Base-by-base conservation (phyloP, 257 asterid species). In the Solanum virginianum region DNA sequence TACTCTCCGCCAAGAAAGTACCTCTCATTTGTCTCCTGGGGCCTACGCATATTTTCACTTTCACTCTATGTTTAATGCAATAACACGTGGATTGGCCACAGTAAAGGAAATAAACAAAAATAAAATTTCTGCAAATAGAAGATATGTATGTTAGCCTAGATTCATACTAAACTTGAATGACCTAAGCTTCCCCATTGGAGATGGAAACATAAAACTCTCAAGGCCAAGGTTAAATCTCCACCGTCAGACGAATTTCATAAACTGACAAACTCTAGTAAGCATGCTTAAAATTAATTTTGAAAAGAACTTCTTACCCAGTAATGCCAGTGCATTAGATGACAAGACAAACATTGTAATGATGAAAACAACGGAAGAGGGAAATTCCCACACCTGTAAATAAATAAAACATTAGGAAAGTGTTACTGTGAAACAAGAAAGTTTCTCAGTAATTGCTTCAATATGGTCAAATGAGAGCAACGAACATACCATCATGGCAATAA, bases 241-340 rank as follows among this genome's bases (percentile, higher is more conserved):
- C 43, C 15, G 57, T 51, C 16, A 16, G 57, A 57, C 14, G 10
- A 62, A 82, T 29, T 47, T 80, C 24, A 41, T 32, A 11, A 13
- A 17, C 24, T 36, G 60, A 20, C 32, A 80, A 77, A 16, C 14
- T 62, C 20, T 22, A 60, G 45, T 18, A 6, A 12, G 18, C 60
- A 68, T 55, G 53, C 55, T 18, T 43, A 56, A 56, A 55, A 41
- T 26, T 65, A 45, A 80, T 57, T 51, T 63, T 49, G 56, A 84
- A 54, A 62, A 47, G 85, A 32, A 85, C 65, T 66, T 17, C 88
- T 24, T 79, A 95, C 98, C 98, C 90, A 91, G 88, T 55, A 95
- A 90, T 86, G 99, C 98, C 88, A 95, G 92, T 17, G 89, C 89
- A 81, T 93, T 94, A 86, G 98, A 94, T 70, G 99, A 94, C 83